phyloP scores from a whole-genome alignment of 345 rosid genomes.

The Murraya paniculata region DNA sequence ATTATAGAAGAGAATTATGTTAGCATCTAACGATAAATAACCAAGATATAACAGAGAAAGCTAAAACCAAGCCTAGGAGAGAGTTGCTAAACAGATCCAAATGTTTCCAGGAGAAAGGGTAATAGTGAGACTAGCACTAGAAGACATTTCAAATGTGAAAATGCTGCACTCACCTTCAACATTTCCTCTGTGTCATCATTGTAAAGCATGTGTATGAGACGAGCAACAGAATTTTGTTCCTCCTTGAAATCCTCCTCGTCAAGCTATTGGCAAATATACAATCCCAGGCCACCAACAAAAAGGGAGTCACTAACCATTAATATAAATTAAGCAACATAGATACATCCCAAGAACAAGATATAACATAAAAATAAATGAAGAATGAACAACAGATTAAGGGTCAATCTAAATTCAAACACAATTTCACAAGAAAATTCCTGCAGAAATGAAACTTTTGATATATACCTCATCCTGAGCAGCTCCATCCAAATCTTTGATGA shows the following conservation, averaged over 20 bases:
- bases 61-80: not conserved
- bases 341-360: not conserved
- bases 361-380: conserved; percentile 2
- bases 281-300: not conserved
- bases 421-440: not conserved
- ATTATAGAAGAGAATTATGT: not conserved
- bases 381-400: not conserved
- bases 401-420: conserved; percentile 4
- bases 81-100: conserved; percentile 7
- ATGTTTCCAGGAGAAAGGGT: not conserved
- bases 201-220: conserved; percentile 80
- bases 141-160: not conserved
- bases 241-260: conserved; percentile 94
- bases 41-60: not conserved
- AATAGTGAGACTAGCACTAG: not conserved
- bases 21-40: not conserved
- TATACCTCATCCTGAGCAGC: conserved; percentile 60
- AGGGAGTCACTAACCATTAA: conserved; percentile 9
- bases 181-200: conserved; percentile 80
- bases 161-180: conserved; percentile 53
- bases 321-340: not conserved
- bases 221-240: conserved; percentile 88
- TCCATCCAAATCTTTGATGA: conserved; percentile 80
- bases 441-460: not conserved
- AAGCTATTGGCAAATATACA: conserved; percentile 37